A percentile compares a stretch with the other conserved stretches of the same genome.
phyloP scores from a whole-genome alignment of 2,329 filamentous ascomycete genomes.

The Alternaria tenuissima region DNA sequence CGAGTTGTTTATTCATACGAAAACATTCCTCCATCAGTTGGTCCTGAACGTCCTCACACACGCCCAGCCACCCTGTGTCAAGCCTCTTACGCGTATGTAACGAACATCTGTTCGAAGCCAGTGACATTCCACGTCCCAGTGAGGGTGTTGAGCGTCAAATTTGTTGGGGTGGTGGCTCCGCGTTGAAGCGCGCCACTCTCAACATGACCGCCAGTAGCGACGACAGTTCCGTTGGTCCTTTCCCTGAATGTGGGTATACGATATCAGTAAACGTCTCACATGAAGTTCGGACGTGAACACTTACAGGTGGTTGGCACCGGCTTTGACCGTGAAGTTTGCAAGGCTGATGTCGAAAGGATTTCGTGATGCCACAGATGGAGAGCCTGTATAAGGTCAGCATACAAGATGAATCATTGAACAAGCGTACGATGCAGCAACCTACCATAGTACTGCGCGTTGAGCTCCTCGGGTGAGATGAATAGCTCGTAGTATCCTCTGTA shows the following conservation, averaged over 20 bases:
- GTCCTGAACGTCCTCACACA: background rate
- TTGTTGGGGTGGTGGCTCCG: conserved; percentile 45
- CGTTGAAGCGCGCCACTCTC: conserved; percentile 62
- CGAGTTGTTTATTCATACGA: background rate
- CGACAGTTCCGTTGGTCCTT: conserved; percentile 46
- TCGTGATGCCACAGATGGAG: conserved; percentile 64
- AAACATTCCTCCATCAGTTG: accelerated
- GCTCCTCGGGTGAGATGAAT: conserved; percentile 60
- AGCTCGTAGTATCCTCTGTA: conserved; percentile 77
- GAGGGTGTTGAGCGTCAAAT: conserved; percentile 41
- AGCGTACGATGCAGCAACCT: conserved; percentile 25
- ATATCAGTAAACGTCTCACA: too few species aligned
- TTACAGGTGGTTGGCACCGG: conserved; percentile 65
- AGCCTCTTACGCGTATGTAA: conserved; percentile 37
- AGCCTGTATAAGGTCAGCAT: conserved; percentile 25
- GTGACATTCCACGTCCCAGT: conserved; percentile 43
- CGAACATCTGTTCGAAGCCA: conserved; percentile 38
- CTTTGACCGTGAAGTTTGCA: conserved; percentile 72
- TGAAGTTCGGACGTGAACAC: too few species aligned
- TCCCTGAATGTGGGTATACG: conserved; percentile 14
- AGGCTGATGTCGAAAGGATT: conserved; percentile 71
- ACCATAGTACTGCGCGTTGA: conserved; percentile 70
- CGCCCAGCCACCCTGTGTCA: background rate
- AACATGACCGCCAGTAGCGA: conserved; percentile 54
- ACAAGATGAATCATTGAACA: background rate